A percentile compares a stretch with the other conserved stretches of the same genome.
Conservation (phyloP, 1,284 basidiomycete species). For the Nidula niveotomentosa region DNA sequence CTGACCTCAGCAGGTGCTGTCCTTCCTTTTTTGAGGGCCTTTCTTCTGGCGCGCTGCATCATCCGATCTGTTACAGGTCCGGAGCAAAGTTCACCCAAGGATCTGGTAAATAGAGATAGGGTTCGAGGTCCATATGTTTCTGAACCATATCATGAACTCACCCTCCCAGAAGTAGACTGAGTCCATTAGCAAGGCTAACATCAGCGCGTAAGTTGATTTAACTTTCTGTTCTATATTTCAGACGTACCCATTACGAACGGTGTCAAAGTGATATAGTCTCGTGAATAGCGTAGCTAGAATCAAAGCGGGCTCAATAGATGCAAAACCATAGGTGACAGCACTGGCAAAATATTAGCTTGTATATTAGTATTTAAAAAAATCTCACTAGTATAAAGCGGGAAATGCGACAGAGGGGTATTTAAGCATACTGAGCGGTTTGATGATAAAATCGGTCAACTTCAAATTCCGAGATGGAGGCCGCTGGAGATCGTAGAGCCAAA, state of each 20-base stretch:
- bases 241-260: slow-evolving; percentile 27
- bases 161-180: slow-evolving; percentile 31
- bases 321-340: slow-evolving; percentile 31
- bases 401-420: slow-evolving; percentile 32
- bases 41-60: slow-evolving; percentile 28
- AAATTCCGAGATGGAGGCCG: slow-evolving; percentile 23
- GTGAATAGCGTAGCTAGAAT: slow-evolving; percentile 31
- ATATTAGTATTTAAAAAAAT: background rate
- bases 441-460: slow-evolving; percentile 22
- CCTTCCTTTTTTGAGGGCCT: slow-evolving; percentile 18
- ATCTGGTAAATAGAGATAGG: slow-evolving; percentile 10
- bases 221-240: background rate
- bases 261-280: slow-evolving; percentile 28
- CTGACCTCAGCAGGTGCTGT: slow-evolving; percentile 27
- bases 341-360: slow-evolving; percentile 9
- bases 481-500: slow-evolving; percentile 27
- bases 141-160: slow-evolving; percentile 8
- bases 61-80: slow-evolving; percentile 31
- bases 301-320: slow-evolving; percentile 33
- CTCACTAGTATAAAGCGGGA: slow-evolving; percentile 30
- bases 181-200: slow-evolving; percentile 28
- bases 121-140: background rate
- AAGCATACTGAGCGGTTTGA: slow-evolving; percentile 32
- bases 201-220: background rate
- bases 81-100: slow-evolving; percentile 30